A percentile compares a stretch with the other conserved stretches of the same genome.
Evolutionary conservation across 2,329 filamentous ascomycete genomes (phyloP).

Genomic region (Hortaea sp.): DNA sequence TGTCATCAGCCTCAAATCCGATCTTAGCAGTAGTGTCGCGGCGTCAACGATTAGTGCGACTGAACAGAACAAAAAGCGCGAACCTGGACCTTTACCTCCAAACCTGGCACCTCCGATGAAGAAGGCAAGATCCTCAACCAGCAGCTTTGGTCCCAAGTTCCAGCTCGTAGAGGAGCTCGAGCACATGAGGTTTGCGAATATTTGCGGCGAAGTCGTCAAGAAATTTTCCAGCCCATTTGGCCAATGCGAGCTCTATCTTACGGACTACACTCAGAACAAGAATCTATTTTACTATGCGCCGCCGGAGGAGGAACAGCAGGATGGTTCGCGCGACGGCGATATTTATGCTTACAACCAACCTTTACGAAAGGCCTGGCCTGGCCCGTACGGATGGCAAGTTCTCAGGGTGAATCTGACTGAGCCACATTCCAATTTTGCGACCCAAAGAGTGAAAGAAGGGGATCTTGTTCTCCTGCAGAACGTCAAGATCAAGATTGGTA

Average conservation of each 20-base stretch:
- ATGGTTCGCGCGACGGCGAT: conserved; percentile 18
- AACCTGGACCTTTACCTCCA: background rate
- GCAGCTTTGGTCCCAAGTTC: conserved; percentile 40
- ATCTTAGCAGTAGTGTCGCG: conserved; percentile 1
- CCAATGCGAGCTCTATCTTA: conserved; percentile 57
- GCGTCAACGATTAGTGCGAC: background rate
- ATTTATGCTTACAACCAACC: conserved; percentile 22
- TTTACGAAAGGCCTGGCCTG: conserved; percentile 49
- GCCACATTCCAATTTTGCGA: conserved; percentile 53
- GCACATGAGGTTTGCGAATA: conserved; percentile 51
- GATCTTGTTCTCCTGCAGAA: conserved; percentile 61
- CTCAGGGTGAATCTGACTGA: conserved; percentile 64
- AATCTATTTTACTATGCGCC: conserved; percentile 48
- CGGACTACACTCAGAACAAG: conserved; percentile 70
- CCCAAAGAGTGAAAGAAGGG: conserved; percentile 44
- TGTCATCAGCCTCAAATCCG: conserved; percentile 20
- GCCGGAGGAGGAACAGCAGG: conserved; percentile 23
- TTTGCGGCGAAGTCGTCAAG: conserved; percentile 63
- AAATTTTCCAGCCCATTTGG: conserved; percentile 33
- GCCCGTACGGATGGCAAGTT: conserved; percentile 63
- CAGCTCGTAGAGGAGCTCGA: conserved; percentile 54
- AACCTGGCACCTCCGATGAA: background rate
- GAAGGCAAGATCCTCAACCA: background rate
- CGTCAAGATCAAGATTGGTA: conserved; percentile 53
- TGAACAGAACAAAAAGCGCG: conserved; percentile 2